A percentile compares a stretch with the other conserved stretches of the same genome.
phyloP scores from a whole-genome alignment of 345 rosid species.

The Melastoma malabathricum region DNA sequence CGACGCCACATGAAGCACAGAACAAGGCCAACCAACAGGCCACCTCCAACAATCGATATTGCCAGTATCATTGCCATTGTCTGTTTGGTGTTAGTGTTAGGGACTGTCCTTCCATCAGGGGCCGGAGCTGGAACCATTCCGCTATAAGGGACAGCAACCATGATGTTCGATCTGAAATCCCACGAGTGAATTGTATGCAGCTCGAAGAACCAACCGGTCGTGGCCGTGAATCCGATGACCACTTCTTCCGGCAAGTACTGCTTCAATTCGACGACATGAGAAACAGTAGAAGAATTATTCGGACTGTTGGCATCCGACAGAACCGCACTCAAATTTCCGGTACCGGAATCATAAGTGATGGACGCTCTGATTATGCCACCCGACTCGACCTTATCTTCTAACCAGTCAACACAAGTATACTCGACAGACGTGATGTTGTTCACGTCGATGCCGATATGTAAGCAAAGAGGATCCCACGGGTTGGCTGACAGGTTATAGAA shows the following conservation, averaged over 20 bases:
- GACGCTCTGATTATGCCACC: background rate
- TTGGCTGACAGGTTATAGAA: background rate
- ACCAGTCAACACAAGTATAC: background rate
- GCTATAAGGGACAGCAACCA: too few relatives aligned
- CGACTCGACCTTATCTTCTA: background rate
- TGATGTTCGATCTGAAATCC: slow-evolving; percentile 3
- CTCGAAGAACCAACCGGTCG: background rate
- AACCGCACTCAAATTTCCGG: background rate
- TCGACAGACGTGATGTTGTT: background rate
- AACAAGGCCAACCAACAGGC: background rate
- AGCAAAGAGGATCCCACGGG: slow-evolving; percentile 1
- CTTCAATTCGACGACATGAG: background rate
- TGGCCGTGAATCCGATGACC: slow-evolving; percentile 1
- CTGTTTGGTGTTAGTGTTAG: background rate
- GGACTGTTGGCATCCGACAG: background rate
- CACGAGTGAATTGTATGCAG: slow-evolving; percentile 1
- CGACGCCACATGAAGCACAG: background rate
- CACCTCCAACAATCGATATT: background rate
- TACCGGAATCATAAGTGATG: background rate
- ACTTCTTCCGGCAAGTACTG: slow-evolving; percentile 3
- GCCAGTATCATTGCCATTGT: background rate
- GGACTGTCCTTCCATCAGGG: background rate
- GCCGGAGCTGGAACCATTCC: background rate
- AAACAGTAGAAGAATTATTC: background rate
- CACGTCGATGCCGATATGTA: slow-evolving; percentile 1